Percentiles rank a stretch among this genome's conserved stretches.
phyloP scores from a whole-genome alignment of 1,139 yeast genomes.

The Taphrina pruni region DNA sequence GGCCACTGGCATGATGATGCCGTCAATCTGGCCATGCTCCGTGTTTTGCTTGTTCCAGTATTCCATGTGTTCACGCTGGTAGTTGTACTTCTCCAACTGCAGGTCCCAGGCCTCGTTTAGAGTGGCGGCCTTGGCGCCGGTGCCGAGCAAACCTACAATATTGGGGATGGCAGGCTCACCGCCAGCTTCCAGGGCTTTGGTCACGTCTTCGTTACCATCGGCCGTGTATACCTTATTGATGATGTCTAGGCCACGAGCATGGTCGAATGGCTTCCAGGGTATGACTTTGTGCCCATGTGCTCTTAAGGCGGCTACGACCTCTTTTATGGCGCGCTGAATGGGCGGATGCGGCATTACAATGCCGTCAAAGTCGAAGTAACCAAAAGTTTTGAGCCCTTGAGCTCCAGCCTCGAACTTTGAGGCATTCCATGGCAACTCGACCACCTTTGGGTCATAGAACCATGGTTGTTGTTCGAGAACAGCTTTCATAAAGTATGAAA shows the following conservation, averaged over 20 bases:
- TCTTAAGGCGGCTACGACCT: slow-evolving; percentile 54
- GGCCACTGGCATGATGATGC: slow-evolving; percentile 69
- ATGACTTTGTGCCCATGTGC: slow-evolving; percentile 58
- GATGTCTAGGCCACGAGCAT: slow-evolving; percentile 48
- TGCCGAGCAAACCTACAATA: slow-evolving; percentile 12
- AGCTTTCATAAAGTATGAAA: slow-evolving; percentile 61
- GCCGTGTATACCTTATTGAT: slow-evolving; percentile 55
- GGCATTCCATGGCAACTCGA: slow-evolving; percentile 60
- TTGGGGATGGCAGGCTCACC: slow-evolving; percentile 57
- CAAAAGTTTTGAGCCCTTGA: slow-evolving; percentile 42
- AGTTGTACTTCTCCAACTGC: slow-evolving; percentile 50
- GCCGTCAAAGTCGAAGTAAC: slow-evolving; percentile 57
- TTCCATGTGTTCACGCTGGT: slow-evolving; percentile 51
- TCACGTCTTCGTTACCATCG: slow-evolving; percentile 58
- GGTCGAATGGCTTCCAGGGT: slow-evolving; percentile 54
- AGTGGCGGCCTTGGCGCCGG: slow-evolving; percentile 33
- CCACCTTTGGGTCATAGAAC: slow-evolving; percentile 59
- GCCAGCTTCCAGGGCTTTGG: slow-evolving; percentile 50
- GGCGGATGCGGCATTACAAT: slow-evolving; percentile 65
- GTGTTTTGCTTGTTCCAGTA: slow-evolving; percentile 52
- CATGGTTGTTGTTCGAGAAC: slow-evolving; percentile 63
- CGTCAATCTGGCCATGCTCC: slow-evolving; percentile 61
- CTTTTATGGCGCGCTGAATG: slow-evolving; percentile 57
- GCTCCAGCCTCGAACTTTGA: slow-evolving; percentile 49
- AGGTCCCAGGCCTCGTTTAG: slow-evolving; percentile 53